Conservation (phyloP, 2,329 filamentous ascomycete genomes). For the Parasarocladium wereldwijsianum region DNA sequence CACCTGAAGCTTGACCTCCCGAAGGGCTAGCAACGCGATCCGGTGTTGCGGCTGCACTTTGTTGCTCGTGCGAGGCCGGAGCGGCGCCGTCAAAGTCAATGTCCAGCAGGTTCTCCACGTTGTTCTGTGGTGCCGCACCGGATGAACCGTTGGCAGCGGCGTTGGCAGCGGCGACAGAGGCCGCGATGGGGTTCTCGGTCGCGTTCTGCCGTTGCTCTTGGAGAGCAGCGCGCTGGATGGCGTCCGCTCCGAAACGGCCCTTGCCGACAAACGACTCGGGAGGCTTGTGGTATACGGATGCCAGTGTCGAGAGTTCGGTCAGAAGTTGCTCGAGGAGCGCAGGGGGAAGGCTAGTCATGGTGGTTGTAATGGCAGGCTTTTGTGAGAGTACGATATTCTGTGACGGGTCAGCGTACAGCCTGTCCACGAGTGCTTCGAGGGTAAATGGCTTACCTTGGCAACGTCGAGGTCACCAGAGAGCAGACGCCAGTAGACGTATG, state of each 20-base stretch:
- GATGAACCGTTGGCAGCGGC: slow-evolving; percentile 49
- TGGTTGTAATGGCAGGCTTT: slow-evolving; percentile 87
- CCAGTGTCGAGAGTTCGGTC: slow-evolving; percentile 79
- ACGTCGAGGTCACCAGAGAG: slow-evolving; percentile 83
- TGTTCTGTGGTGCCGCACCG: slow-evolving; percentile 44
- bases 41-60: slow-evolving; percentile 43
- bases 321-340: slow-evolving; percentile 81
- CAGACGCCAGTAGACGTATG: slow-evolving; percentile 96
- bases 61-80: slow-evolving; percentile 65
- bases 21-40: slow-evolving; percentile 53
- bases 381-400: slow-evolving; percentile 78
- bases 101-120: slow-evolving; percentile 87
- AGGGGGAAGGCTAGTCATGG: slow-evolving; percentile 77
- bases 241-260: slow-evolving; percentile 84
- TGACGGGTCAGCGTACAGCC: slow-evolving; percentile 2
- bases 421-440: not conserved
- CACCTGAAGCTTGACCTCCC: slow-evolving; percentile 22
- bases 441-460: slow-evolving; percentile 60
- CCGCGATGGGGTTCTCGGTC: slow-evolving; percentile 86
- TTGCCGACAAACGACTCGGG: slow-evolving; percentile 97
- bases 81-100: slow-evolving; percentile 92
- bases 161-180: slow-evolving; percentile 57
- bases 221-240: slow-evolving; percentile 87
- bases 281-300: slow-evolving; percentile 96
- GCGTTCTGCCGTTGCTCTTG: slow-evolving; percentile 91